A percentile compares a stretch with the other conserved stretches of the same genome.
These are phyloP conservation scores for Aureobasidium namibiae DNA, from an alignment of 2,329 filamentous ascomycete genomes.

Conservation along the genomic window DNA sequence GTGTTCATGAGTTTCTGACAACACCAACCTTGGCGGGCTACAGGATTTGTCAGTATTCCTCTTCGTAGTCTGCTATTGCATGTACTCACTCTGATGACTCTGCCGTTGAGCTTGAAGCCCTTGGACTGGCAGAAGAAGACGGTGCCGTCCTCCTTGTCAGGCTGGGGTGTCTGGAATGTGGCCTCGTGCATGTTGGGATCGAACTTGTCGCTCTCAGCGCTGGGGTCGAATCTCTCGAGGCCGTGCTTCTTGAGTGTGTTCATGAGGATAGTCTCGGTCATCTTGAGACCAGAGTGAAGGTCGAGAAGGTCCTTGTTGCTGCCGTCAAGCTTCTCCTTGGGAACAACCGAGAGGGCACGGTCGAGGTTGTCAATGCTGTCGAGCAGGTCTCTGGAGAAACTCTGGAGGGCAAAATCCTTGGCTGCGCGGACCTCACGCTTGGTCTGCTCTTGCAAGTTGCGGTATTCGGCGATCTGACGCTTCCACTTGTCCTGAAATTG, in stretches of 20 bases:
- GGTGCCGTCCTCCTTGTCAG: constrained; percentile 79
- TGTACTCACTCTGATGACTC: constrained; percentile 58
- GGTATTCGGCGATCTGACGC: constrained; percentile 90
- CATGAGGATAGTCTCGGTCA: constrained; percentile 88
- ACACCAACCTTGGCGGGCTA: constrained; percentile 89
- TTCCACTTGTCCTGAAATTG: constrained; percentile 76
- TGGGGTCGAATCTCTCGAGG: constrained; percentile 77
- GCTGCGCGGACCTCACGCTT: constrained; percentile 81
- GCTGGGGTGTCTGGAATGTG: constrained; percentile 83
- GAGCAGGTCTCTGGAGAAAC: constrained; percentile 88
- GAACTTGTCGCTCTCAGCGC: constrained; percentile 68
- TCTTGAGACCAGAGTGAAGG: constrained; percentile 82
- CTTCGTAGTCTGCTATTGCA: neutral
- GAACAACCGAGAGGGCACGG: constrained; percentile 75
- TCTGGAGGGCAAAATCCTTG: constrained; percentile 86
- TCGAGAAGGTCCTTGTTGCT: constrained; percentile 66
- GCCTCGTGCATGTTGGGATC: constrained; percentile 96
- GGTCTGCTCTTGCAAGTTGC: constrained; percentile 93
- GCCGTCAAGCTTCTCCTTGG: constrained; percentile 58
- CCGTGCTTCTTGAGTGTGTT: constrained; percentile 88
- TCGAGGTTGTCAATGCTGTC: constrained; percentile 97
- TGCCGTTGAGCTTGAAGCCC: constrained; percentile 88
- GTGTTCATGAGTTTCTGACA: constrained; percentile 63
- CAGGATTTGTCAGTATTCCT: constrained; percentile 7
- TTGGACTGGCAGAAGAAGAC: constrained; percentile 93